Evolutionary conservation across 768 basidiomycete genomes (phyloP), one percentile per base, ranked within the genome.

Genomic region (Phaffia australis): DNA sequence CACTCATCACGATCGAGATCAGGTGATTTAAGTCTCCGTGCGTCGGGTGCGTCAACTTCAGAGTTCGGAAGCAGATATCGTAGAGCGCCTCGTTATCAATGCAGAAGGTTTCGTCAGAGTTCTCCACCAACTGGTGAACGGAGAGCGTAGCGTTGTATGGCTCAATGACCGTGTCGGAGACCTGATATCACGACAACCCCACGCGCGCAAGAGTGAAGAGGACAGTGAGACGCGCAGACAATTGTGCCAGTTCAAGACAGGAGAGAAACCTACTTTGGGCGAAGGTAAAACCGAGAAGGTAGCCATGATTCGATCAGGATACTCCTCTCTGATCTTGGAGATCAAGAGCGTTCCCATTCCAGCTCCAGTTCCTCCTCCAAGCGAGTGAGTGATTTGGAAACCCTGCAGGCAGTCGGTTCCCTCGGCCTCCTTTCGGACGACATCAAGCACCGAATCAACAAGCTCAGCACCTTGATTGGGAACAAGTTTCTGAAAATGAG

Each of bases 31-130:
- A 86, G 77, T 98, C 92, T 71, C 91, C 94, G 77, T 97, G 95
- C 1, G 91, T 92, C 46, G 95, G 95, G 57, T 89, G 88, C 56
- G 86, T 83, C 70, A 98, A 85, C 81, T 99, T 98, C 76, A 99
- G 83, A 35, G 95, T 98, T 75, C 90, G 84, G 85, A 95, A 92
- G 80, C 93, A 97, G 75, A 99, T 99, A 75, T 98, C 95, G 79
- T 98, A 95, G 25, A 99, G 86, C 32, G 94, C 95, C 78, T 98
- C 94, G 77, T 98, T 98, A 77, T 98, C 94, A 76, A 99, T 98
- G 79, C 94, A 98, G 88, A 98, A 98, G 21, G 95, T 98, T 80
- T 95, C 92, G 75, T 98, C 94, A 47, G 94, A 97, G 83, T 98
- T 98, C 80, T 98, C 95, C 61, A 98, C 95, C 52, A 98, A 85